Percentiles rank a stretch among this genome's conserved stretches.
Conservation (phyloP, 768 basidiomycete species). For the Lentinula raphanica region DNA sequence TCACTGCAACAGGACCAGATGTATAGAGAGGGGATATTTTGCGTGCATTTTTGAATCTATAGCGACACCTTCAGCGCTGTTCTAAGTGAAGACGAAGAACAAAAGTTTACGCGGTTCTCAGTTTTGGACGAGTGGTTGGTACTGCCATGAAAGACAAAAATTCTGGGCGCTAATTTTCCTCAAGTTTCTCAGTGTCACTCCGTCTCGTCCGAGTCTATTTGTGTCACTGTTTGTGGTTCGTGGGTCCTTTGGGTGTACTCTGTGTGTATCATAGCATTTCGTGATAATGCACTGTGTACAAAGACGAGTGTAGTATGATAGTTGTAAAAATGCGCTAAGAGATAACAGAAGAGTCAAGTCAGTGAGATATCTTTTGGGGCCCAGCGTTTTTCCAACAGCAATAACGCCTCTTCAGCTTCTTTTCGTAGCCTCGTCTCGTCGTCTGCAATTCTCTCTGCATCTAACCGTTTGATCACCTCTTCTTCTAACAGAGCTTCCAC, state of each 20-base stretch:
- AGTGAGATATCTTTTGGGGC: neutral
- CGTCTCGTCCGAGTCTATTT: neutral
- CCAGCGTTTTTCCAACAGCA: constrained; percentile 25
- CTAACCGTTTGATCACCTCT: constrained; percentile 51
- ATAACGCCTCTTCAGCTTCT: constrained; percentile 46
- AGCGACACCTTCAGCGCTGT: constrained; percentile 9
- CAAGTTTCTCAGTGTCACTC: neutral
- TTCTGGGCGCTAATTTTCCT: neutral
- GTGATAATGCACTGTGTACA: neutral
- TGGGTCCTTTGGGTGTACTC: neutral
- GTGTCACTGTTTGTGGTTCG: neutral
- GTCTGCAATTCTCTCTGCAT: constrained; percentile 49
- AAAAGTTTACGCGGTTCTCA: constrained; percentile 56
- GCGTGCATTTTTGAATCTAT: constrained; percentile 71
- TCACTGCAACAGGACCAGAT: constrained; percentile 77
- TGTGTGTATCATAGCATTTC: neutral
- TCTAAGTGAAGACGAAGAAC: neutral
- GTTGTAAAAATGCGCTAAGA: neutral
- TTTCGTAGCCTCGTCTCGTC: constrained; percentile 44
- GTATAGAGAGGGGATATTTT: constrained; percentile 82
- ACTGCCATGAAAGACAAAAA: constrained; percentile 2
- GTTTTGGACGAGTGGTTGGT: constrained; percentile 33
- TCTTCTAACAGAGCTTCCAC: constrained; percentile 57
- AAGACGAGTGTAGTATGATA: neutral
- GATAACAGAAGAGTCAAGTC: neutral